These are phyloP conservation scores for Penicillium longicatenatum DNA, from an alignment of 495 filamentous ascomycete genomes.

Conservation along the genomic window DNA sequence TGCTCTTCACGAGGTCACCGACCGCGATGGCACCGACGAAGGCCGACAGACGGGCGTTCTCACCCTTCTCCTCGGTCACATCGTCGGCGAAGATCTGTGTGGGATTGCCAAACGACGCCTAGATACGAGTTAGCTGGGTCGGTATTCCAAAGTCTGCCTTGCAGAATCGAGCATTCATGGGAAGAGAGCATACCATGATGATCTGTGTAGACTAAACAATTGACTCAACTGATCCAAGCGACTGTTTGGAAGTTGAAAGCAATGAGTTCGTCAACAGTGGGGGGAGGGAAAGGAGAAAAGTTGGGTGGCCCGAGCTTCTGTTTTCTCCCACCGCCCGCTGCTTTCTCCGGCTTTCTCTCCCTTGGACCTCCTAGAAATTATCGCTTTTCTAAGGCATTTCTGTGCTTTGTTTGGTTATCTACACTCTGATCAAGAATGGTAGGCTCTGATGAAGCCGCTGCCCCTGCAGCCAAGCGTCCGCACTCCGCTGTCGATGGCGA, in stretches of 20 bases:
- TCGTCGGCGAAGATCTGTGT: slow-evolving; percentile 99
- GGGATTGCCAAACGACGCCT: slow-evolving; percentile 70
- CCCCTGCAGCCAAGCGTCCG: slow-evolving; percentile 34
- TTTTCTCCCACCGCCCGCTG: slow-evolving; percentile 36
- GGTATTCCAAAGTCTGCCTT: not conserved
- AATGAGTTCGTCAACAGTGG: slow-evolving; percentile 33
- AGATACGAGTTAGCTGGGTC: slow-evolving; percentile 7
- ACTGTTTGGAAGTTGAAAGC: slow-evolving; percentile 20
- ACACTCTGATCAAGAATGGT: slow-evolving; percentile 29
- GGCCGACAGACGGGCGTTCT: slow-evolving; percentile 96
- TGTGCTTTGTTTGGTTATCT: not conserved
- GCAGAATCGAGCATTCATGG: not conserved
- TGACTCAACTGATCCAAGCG: slow-evolving; percentile 24
- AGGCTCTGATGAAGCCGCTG: slow-evolving; percentile 24
- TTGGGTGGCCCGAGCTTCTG: slow-evolving; percentile 46
- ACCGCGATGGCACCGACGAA: slow-evolving; percentile 98
- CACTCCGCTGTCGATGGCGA: slow-evolving; percentile 43
- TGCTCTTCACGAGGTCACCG: slow-evolving; percentile 95
- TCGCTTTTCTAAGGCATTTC: not conserved
- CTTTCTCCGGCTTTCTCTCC: slow-evolving; percentile 14
- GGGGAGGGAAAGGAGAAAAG: slow-evolving; percentile 40
- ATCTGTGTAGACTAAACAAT: slow-evolving; percentile 28
- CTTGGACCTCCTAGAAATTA: not conserved
- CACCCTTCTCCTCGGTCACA: slow-evolving; percentile 96
- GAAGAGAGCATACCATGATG: slow-evolving; percentile 36